Evolutionary conservation across 176 grass and related monocot genomes (phyloP), one percentile per base, ranked within the genome.

Genomic region (Poa pratensis): DNA sequence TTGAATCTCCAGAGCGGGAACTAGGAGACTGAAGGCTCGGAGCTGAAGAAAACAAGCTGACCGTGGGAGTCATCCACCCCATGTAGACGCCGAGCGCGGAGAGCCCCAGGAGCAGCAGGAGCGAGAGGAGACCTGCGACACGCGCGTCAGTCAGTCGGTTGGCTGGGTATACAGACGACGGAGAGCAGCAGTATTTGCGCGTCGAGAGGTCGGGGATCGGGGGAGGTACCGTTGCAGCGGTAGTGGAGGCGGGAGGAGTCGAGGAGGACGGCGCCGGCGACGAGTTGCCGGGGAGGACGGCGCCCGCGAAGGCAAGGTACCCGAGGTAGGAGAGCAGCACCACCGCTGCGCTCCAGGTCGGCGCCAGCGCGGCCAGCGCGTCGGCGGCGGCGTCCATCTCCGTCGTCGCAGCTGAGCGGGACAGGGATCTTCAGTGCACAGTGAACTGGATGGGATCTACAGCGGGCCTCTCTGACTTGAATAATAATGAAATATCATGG

Each of bases 191-290:
- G 10, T 26, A 23, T 5, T 26, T 28, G 18, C 9, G 22, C 16
- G 1, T 48, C 3, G 17, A 49, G 69, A 12, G 9, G 19, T 19
- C n/a, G 12, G 9, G 26, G 82, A 55, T 48, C 6, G 64, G 78
- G 23, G 5, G 5, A 15, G 23, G 9, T 48, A 95, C 96, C 96
- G 0, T 98, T 98, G 93, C 96, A 98, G 45, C 93, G 93, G 87
- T 98, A 98, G 78, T 87, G 76, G 69, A 95, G 96, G 61, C 96
- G 93, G 17, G 96, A 93, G 48, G 93, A 92, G 53, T 98, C 96
- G 7, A 89, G 85, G 28, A 98, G 91, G 34, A 93, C 49, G 22
- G 88, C 95, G 7, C 95, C 95, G 2, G 91, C 80, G n/a, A 98
- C 87, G 51, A 92, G 46, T 92, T 95, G 61, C 95, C 91, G 3